A percentile compares a stretch with the other conserved stretches of the same genome.
Evolutionary conservation across 805 yeast species (phyloP).

Genomic region (Candida wancherniae): DNA sequence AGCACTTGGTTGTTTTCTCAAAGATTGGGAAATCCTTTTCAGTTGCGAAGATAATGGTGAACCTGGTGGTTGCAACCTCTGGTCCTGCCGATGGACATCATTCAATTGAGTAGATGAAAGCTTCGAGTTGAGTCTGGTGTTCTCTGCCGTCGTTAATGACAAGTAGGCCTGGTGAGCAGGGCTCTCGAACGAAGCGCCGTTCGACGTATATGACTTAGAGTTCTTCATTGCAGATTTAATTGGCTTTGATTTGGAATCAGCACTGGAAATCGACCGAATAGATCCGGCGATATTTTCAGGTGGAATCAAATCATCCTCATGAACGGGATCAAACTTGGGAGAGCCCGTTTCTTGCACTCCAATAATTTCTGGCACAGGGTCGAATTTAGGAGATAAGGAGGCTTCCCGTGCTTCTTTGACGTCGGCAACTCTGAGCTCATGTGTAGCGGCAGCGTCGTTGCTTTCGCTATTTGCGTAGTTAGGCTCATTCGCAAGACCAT

Average conservation of each 20-base stretch:
- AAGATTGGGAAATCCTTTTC: conserved; percentile 24
- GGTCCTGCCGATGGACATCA: conserved; percentile 13
- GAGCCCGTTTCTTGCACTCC: conserved; percentile 4
- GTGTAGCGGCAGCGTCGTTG: neutral
- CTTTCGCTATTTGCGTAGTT: neutral
- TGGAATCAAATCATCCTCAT: conserved; percentile 17
- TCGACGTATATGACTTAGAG: conserved; percentile 19
- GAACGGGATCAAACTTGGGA: conserved; percentile 25
- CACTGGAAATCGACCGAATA: conserved; percentile 23
- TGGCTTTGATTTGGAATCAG: conserved; percentile 23
- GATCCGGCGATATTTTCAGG: conserved; percentile 25
- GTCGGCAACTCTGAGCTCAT: neutral
- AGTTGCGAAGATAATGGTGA: conserved; percentile 13
- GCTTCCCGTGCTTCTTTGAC: too few species aligned
- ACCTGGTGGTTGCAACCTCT: too few species aligned
- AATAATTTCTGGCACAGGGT: conserved; percentile 7
- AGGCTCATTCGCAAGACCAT: neutral
- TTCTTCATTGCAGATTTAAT: conserved; percentile 49
- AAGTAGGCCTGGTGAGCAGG: conserved; percentile 63
- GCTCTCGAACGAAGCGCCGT: conserved; percentile 7
- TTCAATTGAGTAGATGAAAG: conserved; percentile 39
- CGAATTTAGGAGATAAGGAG: conserved; percentile 23
- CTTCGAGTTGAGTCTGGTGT: conserved; percentile 67
- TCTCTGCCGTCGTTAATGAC: conserved; percentile 72
- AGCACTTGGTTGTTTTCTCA: conserved; percentile 24